These are phyloP conservation scores for Ceratocystis lukuohia DNA, from an alignment of 2,329 filamentous ascomycete species.

Conservation along the genomic window DNA sequence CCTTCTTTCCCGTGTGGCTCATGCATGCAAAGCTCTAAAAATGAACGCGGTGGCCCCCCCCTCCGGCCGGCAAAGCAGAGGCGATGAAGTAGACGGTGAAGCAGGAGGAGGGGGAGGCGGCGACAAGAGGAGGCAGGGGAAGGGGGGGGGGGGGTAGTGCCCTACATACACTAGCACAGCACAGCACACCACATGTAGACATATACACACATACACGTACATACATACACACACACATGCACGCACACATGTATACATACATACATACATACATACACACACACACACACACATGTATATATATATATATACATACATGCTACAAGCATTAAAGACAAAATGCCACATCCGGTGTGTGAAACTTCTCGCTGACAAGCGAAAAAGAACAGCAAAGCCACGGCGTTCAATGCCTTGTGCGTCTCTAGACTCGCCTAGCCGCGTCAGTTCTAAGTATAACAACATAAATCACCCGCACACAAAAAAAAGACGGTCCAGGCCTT, in stretches of 20 bases:
- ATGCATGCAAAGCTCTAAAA: not conserved
- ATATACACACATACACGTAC: too few relatives aligned
- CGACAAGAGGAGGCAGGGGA: not conserved
- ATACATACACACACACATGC: too few relatives aligned
- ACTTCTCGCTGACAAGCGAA: not conserved
- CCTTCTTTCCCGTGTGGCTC: not conserved
- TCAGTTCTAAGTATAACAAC: conserved; percentile 8
- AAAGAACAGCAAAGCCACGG: not conserved
- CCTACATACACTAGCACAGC: too few relatives aligned
- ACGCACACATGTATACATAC: too few relatives aligned
- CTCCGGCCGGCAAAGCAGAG: not conserved
- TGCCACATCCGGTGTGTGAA: conserved; percentile 1
- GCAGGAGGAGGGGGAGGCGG: not conserved
- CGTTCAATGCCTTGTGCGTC: conserved; percentile 2
- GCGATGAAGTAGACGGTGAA: not conserved
- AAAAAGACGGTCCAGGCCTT: conserved; percentile 1
- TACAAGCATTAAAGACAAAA: not conserved
- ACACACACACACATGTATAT: too few relatives aligned
- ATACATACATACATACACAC: too few relatives aligned
- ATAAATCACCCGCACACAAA: not conserved
- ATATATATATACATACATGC: not conserved
- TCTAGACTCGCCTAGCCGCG: conserved; percentile 7
- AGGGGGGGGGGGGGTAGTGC: not conserved
- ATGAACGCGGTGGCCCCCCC: not conserved
- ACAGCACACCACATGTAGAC: too few relatives aligned